Evolutionary conservation across 306 rosid species (phyloP).

Genomic region (Cotoneaster glaucophyllus): DNA sequence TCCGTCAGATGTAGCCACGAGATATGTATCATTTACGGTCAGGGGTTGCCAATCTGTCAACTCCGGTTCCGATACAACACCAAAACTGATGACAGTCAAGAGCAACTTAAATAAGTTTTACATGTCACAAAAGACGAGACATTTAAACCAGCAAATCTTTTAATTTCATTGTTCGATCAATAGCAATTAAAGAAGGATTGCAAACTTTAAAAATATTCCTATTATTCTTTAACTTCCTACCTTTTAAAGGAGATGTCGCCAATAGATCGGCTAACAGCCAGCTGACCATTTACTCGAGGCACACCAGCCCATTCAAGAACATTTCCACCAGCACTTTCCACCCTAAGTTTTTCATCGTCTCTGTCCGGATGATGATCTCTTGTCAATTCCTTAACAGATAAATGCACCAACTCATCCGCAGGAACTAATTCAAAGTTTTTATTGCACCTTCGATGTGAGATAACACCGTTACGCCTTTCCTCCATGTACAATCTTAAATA

Average conservation of each 20-base stretch:
- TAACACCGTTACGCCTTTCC: constrained; percentile 48
- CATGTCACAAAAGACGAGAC: too few species aligned
- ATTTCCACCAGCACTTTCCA: constrained; percentile 94
- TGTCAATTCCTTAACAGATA: constrained; percentile 81
- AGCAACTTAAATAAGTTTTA: background rate
- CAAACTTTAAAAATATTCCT: too few species aligned
- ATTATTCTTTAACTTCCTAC: constrained; percentile 6
- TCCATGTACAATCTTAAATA: constrained; percentile 65
- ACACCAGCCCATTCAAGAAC: constrained; percentile 84
- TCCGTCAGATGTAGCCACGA: constrained; percentile 95
- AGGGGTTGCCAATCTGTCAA: constrained; percentile 90
- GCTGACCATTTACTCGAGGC: constrained; percentile 83
- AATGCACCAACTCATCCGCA: constrained; percentile 48
- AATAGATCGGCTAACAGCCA: constrained; percentile 84
- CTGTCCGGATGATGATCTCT: constrained; percentile 94
- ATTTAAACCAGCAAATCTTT: too few species aligned
- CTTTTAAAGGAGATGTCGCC: constrained; percentile 79
- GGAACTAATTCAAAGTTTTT: constrained; percentile 47
- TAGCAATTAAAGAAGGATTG: too few species aligned
- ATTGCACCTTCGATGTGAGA: constrained; percentile 47
- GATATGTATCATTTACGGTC: constrained; percentile 77
- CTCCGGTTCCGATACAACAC: constrained; percentile 89
- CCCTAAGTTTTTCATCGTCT: constrained; percentile 79
- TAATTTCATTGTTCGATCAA: too few species aligned
- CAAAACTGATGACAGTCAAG: constrained; percentile 49